Conservation (phyloP, 306 rosid species). For the Coriaria nepalensis region DNA sequence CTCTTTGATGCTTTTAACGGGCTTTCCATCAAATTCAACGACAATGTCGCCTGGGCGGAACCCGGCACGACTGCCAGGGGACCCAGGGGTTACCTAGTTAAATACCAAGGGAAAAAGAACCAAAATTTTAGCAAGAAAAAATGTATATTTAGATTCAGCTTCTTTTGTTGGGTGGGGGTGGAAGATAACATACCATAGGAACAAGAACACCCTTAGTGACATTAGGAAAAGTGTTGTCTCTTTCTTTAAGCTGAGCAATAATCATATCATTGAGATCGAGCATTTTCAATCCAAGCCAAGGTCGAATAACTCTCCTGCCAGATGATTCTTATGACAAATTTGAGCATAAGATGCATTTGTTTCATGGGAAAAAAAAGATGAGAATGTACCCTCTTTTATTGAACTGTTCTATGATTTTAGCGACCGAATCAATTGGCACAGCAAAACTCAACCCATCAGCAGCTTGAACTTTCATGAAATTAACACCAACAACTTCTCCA, state of each 20-base stretch:
- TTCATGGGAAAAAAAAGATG: too few relatives aligned
- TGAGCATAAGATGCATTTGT: too few relatives aligned
- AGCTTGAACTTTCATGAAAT: constrained; percentile 52
- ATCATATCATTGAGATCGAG: constrained; percentile 72
- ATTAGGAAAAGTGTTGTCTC: constrained; percentile 55
- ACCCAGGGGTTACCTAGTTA: constrained; percentile 72
- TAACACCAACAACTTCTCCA: constrained; percentile 83
- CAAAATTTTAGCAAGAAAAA: background rate
- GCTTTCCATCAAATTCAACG: constrained; percentile 62
- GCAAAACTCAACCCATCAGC: constrained; percentile 90
- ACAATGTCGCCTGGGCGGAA: constrained; percentile 73
- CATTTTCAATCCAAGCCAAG: constrained; percentile 94
- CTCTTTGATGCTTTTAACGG: constrained; percentile 58
- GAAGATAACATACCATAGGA: constrained; percentile 33
- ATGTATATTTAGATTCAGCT: background rate
- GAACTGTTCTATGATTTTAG: constrained; percentile 62
- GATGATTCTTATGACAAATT: too few relatives aligned
- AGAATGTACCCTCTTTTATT: constrained; percentile 59
- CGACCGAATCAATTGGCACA: constrained; percentile 65
- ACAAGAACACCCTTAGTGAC: constrained; percentile 70
- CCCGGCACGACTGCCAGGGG: constrained; percentile 77
- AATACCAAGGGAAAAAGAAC: constrained; percentile 4
- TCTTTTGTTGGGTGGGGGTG: too few relatives aligned
- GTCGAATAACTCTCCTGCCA: constrained; percentile 87
- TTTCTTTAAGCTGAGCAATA: constrained; percentile 53